Evolutionary conservation across 768 basidiomycete species (phyloP).

Genomic region (Erythrobasidium yunnanense): DNA sequence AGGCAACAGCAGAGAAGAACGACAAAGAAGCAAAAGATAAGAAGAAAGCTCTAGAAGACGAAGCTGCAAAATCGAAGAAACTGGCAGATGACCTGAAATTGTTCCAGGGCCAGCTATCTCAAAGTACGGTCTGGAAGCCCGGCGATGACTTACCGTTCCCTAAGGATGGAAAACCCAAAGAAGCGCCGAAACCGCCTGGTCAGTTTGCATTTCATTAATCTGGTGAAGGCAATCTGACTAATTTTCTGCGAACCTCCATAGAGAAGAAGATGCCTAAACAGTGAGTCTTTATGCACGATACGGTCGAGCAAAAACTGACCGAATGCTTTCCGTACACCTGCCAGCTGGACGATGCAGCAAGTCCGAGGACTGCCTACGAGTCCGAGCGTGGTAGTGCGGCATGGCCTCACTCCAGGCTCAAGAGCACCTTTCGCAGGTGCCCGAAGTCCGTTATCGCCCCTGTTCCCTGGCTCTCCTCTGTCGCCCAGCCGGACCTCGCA

Average conservation of each 20-base stretch:
- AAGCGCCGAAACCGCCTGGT: background rate
- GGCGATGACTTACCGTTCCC: background rate
- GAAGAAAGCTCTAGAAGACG: background rate
- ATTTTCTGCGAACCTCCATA: background rate
- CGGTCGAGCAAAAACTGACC: too few relatives aligned
- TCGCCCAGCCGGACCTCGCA: background rate
- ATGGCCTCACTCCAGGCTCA: background rate
- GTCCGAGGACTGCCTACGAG: background rate
- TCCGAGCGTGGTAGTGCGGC: background rate
- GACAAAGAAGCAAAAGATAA: background rate
- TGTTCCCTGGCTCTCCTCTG: background rate
- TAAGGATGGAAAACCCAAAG: background rate
- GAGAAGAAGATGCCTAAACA: background rate
- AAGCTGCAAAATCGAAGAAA: background rate
- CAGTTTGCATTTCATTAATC: too few relatives aligned
- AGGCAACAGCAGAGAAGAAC: background rate
- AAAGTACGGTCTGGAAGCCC: background rate
- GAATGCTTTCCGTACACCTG: too few relatives aligned
- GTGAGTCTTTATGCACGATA: background rate
- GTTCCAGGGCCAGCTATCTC: background rate
- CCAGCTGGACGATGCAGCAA: background rate
- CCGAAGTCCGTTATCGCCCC: background rate
- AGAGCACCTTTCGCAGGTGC: background rate
- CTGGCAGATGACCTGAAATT: background rate
- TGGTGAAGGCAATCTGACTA: too few relatives aligned